phyloP scores from a whole-genome alignment of 805 yeast genomes.

The Jamesozyma spencerorum region DNA sequence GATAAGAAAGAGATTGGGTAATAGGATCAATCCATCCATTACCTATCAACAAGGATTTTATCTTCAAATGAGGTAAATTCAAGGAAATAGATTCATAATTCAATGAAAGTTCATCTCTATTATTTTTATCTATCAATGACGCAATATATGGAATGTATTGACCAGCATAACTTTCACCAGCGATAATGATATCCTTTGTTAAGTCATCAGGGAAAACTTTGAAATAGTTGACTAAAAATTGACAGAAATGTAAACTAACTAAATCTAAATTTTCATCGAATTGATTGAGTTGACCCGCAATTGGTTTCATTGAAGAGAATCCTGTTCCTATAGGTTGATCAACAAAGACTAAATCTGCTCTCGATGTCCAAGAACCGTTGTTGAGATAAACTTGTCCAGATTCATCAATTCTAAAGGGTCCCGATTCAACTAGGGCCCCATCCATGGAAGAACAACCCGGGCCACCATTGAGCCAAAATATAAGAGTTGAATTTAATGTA shows the following conservation, averaged over 20 bases:
- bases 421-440: constrained; percentile 87
- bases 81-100: not conserved
- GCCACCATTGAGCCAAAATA: constrained; percentile 94
- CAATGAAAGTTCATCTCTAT: constrained; percentile 15
- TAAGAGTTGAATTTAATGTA: constrained; percentile 35
- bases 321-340: constrained; percentile 97
- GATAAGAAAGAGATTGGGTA: constrained; percentile 68
- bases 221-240: constrained; percentile 59
- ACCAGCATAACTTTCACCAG: constrained; percentile 97
- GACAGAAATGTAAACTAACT: constrained; percentile 53
- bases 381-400: constrained; percentile 43
- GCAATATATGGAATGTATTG: constrained; percentile 91
- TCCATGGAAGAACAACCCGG: constrained; percentile 99
- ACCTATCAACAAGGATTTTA: constrained; percentile 70
- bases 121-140: constrained; percentile 43
- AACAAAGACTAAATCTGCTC: constrained; percentile 70
- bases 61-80: constrained; percentile 20
- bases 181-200: constrained; percentile 57
- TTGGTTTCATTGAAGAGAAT: constrained; percentile 60
- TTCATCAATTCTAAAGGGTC: constrained; percentile 64
- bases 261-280: constrained; percentile 14
- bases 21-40: constrained; percentile 94
- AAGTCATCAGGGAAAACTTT: constrained; percentile 64
- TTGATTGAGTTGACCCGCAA: no score
- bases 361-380: constrained; percentile 75